Percentiles rank a stretch among this genome's conserved stretches.
Conservation (phyloP, 2,329 filamentous ascomycete species). For the Sclerotinia spermophila region DNA sequence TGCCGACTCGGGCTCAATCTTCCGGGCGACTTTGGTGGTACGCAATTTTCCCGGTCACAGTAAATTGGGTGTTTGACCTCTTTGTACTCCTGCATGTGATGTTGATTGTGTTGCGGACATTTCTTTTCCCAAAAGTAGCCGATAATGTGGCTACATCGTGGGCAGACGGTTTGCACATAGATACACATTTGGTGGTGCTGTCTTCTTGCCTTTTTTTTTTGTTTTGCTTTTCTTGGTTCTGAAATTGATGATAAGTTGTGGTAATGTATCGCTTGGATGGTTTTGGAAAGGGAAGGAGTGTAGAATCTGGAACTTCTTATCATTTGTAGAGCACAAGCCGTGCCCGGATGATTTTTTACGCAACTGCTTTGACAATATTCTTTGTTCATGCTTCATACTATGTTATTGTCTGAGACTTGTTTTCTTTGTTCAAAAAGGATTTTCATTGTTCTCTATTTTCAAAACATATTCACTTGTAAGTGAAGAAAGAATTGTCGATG, state of each 20-base stretch:
- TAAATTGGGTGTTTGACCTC: not conserved
- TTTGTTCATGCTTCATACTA: slow-evolving; percentile 2
- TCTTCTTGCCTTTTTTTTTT: not conserved
- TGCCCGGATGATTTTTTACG: not conserved
- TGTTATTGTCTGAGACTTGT: slow-evolving; percentile 7
- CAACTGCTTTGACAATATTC: not conserved
- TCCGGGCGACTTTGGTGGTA: not conserved
- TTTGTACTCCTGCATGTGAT: slow-evolving; percentile 7
- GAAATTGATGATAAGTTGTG: not conserved
- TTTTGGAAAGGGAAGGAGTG: not conserved
- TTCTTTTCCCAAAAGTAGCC: not conserved
- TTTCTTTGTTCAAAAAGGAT: not conserved
- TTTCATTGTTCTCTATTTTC: not conserved
- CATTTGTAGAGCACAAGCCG: not conserved
- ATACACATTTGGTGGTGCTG: not conserved
- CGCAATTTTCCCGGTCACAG: not conserved
- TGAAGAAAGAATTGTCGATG: not conserved
- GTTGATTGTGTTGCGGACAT: not conserved
- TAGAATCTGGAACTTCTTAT: not conserved
- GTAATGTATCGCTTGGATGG: not conserved
- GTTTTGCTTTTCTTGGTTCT: not conserved
- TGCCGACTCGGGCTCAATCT: not conserved
- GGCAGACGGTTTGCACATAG: slow-evolving; percentile 9
- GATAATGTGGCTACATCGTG: not conserved
- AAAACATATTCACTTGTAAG: not conserved